A percentile compares a stretch with the other conserved stretches of the same genome.
phyloP scores from a whole-genome alignment of 1,139 yeast genomes.

The Hyphopichia khmerensis region DNA sequence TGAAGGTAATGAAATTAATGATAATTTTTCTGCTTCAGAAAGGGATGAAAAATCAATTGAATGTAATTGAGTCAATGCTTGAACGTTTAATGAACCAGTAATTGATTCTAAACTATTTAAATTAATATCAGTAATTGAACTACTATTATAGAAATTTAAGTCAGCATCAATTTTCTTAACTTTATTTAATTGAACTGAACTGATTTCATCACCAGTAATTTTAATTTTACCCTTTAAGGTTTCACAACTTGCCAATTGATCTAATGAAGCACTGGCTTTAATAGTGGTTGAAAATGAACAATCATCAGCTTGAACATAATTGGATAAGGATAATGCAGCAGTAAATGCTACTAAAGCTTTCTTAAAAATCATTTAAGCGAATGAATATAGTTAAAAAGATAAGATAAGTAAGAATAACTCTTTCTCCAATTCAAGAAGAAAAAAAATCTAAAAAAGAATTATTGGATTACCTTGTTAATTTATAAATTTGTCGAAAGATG shows the following conservation, averaged over 20 bases:
- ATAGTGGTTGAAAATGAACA: slow-evolving; percentile 43
- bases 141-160: slow-evolving; percentile 38
- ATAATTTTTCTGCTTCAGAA: slow-evolving; percentile 28
- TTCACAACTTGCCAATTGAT: slow-evolving; percentile 37
- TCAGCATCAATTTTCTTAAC: slow-evolving; percentile 38
- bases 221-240: slow-evolving; percentile 43
- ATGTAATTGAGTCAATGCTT: slow-evolving; percentile 43
- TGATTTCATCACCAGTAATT: slow-evolving; percentile 38
- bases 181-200: slow-evolving; percentile 31
- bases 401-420: too few relatives aligned
- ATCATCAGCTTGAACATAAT: slow-evolving; percentile 15
- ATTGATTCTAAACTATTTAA: slow-evolving; percentile 31
- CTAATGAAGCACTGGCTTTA: slow-evolving; percentile 37
- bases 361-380: not conserved
- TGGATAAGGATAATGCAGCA: slow-evolving; percentile 13
- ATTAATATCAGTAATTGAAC: slow-evolving; percentile 37
- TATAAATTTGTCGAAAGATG: not conserved
- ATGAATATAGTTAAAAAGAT: not conserved
- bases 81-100: slow-evolving; percentile 36
- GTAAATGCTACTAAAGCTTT: slow-evolving; percentile 11
- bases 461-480: not conserved
- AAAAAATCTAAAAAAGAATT: too few relatives aligned
- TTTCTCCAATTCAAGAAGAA: too few relatives aligned
- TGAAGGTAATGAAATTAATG: slow-evolving; percentile 45
- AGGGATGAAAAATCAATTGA: slow-evolving; percentile 37